Base-by-base conservation (phyloP, 1,139 yeast species). In the Suhomyces yuchorum region DNA sequence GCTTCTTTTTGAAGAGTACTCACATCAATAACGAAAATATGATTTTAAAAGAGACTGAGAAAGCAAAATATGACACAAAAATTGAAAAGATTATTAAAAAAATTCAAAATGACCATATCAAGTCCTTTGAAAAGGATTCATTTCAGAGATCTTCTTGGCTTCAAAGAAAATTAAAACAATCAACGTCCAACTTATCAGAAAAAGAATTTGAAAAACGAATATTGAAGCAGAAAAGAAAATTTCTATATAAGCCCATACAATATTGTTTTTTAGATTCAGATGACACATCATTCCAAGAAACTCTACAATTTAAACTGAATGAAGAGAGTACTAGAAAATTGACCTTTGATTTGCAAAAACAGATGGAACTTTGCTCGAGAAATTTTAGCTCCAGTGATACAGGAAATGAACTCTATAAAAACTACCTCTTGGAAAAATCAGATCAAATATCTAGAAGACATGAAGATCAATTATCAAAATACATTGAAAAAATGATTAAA, bases 221-320 rank as follows among this genome's bases (percentile, higher is more conserved):
- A 7, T 44, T 50, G 18, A 61, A 61, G 34, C 52, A 52, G n/a
- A 58, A 53, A 40, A 56, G 67, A 32, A 59, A 55, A 37, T 48
- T 54, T 11, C 50, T 64, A 5, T 65, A 63, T 45, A 65, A 65
- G 38, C 68, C 69, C n/a, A 56, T 66, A 11, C 73, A 68, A 44
- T 64, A 50, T 48, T 63, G 68, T 23, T 65, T 66, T 28, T 51
- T 66, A 14, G 56, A 60, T 11, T 57, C 52, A 12, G 46, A 56
- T 11, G 55, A 56, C 19, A 51, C 52, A n/a, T 44, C 56, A 1
- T 59, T 52, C 39, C 51, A 56, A 20, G 44, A 49, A 14, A 40
- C 56, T 30, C 46, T 57, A 4, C 48, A 49, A 42, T 45, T 42
- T 26, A 54, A 51, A 43, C 37, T 40, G 46, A 26, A 44, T 36